Conservation (phyloP, 2,329 filamentous ascomycete species). For the Exophiala oligosperma region DNA sequence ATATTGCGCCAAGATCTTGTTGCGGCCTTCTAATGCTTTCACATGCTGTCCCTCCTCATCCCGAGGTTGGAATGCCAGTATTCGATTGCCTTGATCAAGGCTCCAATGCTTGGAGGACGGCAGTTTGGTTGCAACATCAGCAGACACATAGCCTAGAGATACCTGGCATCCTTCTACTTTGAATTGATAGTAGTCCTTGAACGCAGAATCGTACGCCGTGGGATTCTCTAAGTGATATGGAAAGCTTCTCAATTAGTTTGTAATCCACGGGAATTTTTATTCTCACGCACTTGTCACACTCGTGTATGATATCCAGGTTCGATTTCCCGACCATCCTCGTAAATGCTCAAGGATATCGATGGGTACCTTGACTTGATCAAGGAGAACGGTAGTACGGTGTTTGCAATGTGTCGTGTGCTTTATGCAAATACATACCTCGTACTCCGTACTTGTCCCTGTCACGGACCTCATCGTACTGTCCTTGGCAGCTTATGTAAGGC, state of each 20-base stretch:
- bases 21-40: slow-evolving; percentile 62
- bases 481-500: background rate
- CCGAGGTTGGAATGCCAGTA: slow-evolving; percentile 24
- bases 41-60: slow-evolving; percentile 14
- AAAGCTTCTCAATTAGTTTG: slow-evolving; percentile 57
- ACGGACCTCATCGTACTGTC: background rate
- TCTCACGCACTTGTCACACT: slow-evolving; percentile 53
- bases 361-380: background rate
- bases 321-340: slow-evolving; percentile 34
- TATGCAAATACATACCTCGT: background rate
- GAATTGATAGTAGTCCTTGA: slow-evolving; percentile 61
- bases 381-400: background rate
- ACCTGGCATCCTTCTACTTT: slow-evolving; percentile 67
- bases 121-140: slow-evolving; percentile 25
- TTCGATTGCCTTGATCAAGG: slow-evolving; percentile 9
- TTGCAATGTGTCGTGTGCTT: no score
- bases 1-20: slow-evolving; percentile 56
- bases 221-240: slow-evolving; percentile 68
- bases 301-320: slow-evolving; percentile 56
- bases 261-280: background rate
- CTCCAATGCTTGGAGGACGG: slow-evolving; percentile 20
- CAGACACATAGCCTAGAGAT: slow-evolving; percentile 59
- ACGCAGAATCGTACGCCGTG: slow-evolving; percentile 54
- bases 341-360: background rate
- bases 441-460: background rate